These are phyloP conservation scores for Microglena sp. DNA, from an alignment of 139 green algal genomes.

Conservation along the genomic window DNA sequence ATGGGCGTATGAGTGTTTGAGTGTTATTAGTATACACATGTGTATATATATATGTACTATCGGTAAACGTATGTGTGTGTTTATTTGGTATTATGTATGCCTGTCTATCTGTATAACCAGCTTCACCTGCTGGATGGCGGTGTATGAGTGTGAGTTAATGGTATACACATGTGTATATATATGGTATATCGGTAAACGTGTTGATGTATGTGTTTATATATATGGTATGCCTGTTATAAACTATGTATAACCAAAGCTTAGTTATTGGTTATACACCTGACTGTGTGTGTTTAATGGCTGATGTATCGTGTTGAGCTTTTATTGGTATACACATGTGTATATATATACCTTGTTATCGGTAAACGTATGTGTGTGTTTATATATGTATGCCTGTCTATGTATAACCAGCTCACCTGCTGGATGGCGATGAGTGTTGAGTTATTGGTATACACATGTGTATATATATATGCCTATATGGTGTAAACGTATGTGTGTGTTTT, in stretches of 20 bases:
- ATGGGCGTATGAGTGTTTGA: background rate
- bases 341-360: no score
- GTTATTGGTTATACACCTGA: no score
- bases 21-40: background rate
- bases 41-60: background rate
- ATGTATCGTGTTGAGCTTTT: no score
- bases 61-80: background rate
- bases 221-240: no score
- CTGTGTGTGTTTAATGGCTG: no score
- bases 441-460: background rate
- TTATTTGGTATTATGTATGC: background rate
- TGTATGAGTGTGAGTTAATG: background rate
- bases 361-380: background rate
- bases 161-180: no score
- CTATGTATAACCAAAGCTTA: no score
- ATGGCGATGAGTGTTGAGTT: background rate
- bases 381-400: background rate
- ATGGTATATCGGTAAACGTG: no score
- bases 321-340: no score
- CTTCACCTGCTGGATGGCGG: background rate
- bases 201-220: no score
- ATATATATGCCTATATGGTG: background rate
- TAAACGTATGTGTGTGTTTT: background rate
- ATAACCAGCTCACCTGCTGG: background rate
- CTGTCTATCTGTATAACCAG: background rate